These are phyloP conservation scores for Linnemannia hyalina DNA, from an alignment of 192 early-diverging fungal genomes.

Conservation along the genomic window DNA sequence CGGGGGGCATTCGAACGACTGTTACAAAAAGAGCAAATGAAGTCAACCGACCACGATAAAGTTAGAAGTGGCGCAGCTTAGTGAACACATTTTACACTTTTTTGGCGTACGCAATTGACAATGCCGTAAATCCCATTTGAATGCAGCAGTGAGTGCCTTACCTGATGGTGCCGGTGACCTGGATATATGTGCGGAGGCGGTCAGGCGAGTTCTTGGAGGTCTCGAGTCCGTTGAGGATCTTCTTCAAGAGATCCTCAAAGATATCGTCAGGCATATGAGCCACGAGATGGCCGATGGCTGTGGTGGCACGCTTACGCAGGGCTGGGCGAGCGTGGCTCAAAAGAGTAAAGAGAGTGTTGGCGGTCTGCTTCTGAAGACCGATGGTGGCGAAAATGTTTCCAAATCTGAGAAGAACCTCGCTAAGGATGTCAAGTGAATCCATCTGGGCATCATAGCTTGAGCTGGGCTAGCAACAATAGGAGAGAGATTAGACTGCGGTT, in stretches of 20 bases:
- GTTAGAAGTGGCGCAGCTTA: conserved; percentile 20
- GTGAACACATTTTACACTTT: neutral
- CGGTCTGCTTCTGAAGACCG: conserved; percentile 68
- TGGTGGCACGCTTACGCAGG: conserved; percentile 82
- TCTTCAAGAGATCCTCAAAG: conserved; percentile 74
- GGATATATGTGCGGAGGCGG: conserved; percentile 80
- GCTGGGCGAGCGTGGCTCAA: conserved; percentile 79
- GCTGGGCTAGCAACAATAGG: conserved; percentile 35
- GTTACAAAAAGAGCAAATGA: conserved; percentile 2
- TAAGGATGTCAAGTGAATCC: conserved; percentile 82
- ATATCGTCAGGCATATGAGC: conserved; percentile 74
- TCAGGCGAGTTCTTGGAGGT: conserved; percentile 68
- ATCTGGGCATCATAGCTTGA: conserved; percentile 70
- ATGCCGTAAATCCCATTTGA: neutral
- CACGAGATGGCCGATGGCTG: conserved; percentile 77
- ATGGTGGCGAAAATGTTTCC: conserved; percentile 68
- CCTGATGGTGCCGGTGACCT: conserved; percentile 80
- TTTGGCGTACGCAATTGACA: neutral
- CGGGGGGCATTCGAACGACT: conserved; percentile 82
- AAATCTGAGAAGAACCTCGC: conserved; percentile 79
- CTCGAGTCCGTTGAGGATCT: conserved; percentile 67
- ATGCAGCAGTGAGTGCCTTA: conserved; percentile 23
- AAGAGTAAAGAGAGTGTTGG: conserved; percentile 74
- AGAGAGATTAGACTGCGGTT: neutral
- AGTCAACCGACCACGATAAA: neutral